Evolutionary conservation across 805 yeast genomes (phyloP).

Genomic region (Starmerella gropengiesseri): DNA sequence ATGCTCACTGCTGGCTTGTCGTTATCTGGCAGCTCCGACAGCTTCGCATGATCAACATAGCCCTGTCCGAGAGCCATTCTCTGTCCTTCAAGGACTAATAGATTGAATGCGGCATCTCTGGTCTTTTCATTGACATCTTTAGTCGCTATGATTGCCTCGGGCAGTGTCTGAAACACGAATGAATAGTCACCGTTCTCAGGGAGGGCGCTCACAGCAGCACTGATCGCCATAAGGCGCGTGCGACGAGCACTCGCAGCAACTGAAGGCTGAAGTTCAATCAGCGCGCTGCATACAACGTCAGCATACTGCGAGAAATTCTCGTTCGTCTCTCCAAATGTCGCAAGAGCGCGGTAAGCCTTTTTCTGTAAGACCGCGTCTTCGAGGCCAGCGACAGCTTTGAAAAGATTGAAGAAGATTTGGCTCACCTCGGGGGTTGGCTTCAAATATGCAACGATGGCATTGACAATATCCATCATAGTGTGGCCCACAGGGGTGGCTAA

Average conservation of each 20-base stretch:
- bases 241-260: slow-evolving; percentile 70
- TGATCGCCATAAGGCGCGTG: slow-evolving; percentile 61
- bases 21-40: slow-evolving; percentile 55
- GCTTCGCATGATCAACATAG: slow-evolving; percentile 52
- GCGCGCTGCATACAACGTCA: slow-evolving; percentile 35
- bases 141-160: slow-evolving; percentile 82
- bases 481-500: slow-evolving; percentile 39
- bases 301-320: slow-evolving; percentile 28
- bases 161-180: slow-evolving; percentile 70
- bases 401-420: slow-evolving; percentile 20
- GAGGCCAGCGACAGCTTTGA: slow-evolving; percentile 18
- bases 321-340: slow-evolving; percentile 55
- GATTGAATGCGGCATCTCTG: slow-evolving; percentile 65
- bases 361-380: slow-evolving; percentile 61
- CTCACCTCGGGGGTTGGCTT: slow-evolving; percentile 34
- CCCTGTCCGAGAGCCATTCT: slow-evolving; percentile 45
- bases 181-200: slow-evolving; percentile 51
- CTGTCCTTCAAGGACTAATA: slow-evolving; percentile 69
- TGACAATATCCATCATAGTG: slow-evolving; percentile 85
- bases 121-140: slow-evolving; percentile 90
- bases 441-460: slow-evolving; percentile 74
- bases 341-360: slow-evolving; percentile 63
- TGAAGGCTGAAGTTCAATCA: slow-evolving; percentile 36
- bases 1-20: slow-evolving; percentile 60
- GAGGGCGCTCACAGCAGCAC: slow-evolving; percentile 46